phyloP scores from a whole-genome alignment of 2,329 filamentous ascomycete species.

The Ophiostoma sp. region DNA sequence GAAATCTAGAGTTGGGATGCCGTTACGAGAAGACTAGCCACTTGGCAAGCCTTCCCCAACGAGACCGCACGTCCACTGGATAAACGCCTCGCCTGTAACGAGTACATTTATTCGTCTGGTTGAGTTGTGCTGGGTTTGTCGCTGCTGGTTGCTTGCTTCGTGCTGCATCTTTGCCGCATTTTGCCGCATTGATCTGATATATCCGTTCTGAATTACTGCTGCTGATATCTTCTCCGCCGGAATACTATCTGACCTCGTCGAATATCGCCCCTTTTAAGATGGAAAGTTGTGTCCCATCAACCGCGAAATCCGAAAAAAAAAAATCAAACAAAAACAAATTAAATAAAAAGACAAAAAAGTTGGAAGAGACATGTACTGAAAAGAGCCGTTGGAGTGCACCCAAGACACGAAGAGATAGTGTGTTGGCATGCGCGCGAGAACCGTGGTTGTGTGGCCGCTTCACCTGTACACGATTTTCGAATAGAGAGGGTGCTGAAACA shows the following conservation, averaged over 20 bases:
- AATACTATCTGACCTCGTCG: constrained; percentile 25
- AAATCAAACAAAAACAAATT: constrained; percentile 13
- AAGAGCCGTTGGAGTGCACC: constrained; percentile 1
- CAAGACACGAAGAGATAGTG: constrained; percentile 9
- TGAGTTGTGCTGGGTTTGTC: not conserved
- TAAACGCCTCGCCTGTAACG: not conserved
- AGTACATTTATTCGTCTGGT: not conserved
- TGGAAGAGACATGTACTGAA: constrained; percentile 13
- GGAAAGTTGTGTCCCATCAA: constrained; percentile 17
- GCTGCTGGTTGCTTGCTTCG: not conserved
- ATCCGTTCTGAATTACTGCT: constrained; percentile 22
- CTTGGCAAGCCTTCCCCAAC: constrained; percentile 5
- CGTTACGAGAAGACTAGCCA: constrained; percentile 4
- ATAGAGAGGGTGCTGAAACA: constrained; percentile 15
- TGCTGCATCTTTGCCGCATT: constrained; percentile 1
- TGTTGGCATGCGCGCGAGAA: constrained; percentile 12
- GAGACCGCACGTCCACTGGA: not conserved
- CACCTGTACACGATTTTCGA: constrained; percentile 11
- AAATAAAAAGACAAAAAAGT: constrained; percentile 15
- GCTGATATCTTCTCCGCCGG: constrained; percentile 25
- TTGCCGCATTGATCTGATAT: constrained; percentile 17
- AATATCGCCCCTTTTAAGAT: constrained; percentile 21
- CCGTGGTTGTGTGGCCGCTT: constrained; percentile 9
- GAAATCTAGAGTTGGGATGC: not conserved
- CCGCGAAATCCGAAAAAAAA: constrained; percentile 18